Evolutionary conservation across 805 yeast species (phyloP), one percentile per base, ranked within the genome.

Genomic region (Yamadazyma paraphyllophila): DNA sequence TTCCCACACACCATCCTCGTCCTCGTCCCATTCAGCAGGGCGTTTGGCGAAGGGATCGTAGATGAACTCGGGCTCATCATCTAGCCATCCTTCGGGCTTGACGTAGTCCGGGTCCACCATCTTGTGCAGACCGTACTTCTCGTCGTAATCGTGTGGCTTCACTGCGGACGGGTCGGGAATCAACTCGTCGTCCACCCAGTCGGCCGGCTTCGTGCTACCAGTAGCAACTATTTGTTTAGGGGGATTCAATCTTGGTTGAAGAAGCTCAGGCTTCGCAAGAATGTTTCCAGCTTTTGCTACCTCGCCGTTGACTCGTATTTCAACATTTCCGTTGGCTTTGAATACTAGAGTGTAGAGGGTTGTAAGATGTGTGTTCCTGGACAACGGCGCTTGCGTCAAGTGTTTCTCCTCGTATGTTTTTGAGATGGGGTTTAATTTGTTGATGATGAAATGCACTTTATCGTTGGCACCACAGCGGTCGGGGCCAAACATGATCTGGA

Each of bases 401-500:
- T 82, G 86, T 62, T 87, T 84, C 65, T 88, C 90, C 60, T 83
- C 86, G 48, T 73, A 71, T 48, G 69, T 74, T 5, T 81, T 82
- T 20, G 81, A 72, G 20, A 57, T 49, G 37, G 81, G 82, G 61
- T 78, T 76, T 55, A 74, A 72, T 55, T 86, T 76, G 46, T 75
- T 78, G 48, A 89, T 57, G 45, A 89, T 86, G 53, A 90, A 80
- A 59, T 87, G 96, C 29, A 91, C 83, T 64, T 82, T 85, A 68
- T 89, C 87, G 37, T 84, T 77, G 43, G 81, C 60, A 2, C 96
- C 96, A 68, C 97, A 91, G 62, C 78, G 81, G 66, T 91, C 97
- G 36, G 97, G 97, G 15, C 97, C 97, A 69, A 91, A 91, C 92
- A 91, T 85, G 52, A 91, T 68, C 63, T 85, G 89, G 67, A 85